Conservation (phyloP, 1,284 basidiomycete species). For the Vanrija sp. region DNA sequence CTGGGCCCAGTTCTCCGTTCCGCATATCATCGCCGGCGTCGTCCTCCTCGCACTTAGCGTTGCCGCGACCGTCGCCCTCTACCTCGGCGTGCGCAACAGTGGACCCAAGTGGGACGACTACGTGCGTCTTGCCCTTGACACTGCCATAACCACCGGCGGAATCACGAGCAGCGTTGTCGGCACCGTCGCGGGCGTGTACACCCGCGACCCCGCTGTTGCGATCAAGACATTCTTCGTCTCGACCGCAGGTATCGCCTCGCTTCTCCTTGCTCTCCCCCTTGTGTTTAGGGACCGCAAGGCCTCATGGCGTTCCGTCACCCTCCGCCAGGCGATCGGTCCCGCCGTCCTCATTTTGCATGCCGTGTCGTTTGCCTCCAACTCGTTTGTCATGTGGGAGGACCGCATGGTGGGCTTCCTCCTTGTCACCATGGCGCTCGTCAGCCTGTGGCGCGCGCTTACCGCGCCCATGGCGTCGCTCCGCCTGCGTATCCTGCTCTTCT, state of each 20-base stretch:
- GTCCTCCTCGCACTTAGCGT: constrained; percentile 48
- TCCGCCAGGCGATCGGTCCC: constrained; percentile 46
- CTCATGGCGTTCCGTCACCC: constrained; percentile 10
- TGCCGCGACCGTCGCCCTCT: constrained; percentile 42
- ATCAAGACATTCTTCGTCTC: constrained; percentile 41
- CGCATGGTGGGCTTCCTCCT: constrained; percentile 70
- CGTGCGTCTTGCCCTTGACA: constrained; percentile 40
- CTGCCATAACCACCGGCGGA: constrained; percentile 25
- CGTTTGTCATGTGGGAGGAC: constrained; percentile 96
- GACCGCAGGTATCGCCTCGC: constrained; percentile 34
- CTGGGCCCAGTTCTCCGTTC: constrained; percentile 91
- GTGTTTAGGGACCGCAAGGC: constrained; percentile 1
- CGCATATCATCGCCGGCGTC: constrained; percentile 66
- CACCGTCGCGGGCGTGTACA: constrained; percentile 31
- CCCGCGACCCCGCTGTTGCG: constrained; percentile 52
- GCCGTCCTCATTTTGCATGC: constrained; percentile 64
- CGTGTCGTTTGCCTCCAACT: constrained; percentile 79
- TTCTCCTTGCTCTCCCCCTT: constrained; percentile 30
- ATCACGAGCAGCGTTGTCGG: constrained; percentile 30
- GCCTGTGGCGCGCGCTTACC: constrained; percentile 57
- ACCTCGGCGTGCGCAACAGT: constrained; percentile 42
- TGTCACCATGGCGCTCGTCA: constrained; percentile 57
- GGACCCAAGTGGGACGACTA: constrained; percentile 43
- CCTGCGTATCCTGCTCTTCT: constrained; percentile 69
- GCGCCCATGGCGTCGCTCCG: constrained; percentile 67